phyloP scores from a whole-genome alignment of 768 basidiomycete species.

The Calocera viscosa region DNA sequence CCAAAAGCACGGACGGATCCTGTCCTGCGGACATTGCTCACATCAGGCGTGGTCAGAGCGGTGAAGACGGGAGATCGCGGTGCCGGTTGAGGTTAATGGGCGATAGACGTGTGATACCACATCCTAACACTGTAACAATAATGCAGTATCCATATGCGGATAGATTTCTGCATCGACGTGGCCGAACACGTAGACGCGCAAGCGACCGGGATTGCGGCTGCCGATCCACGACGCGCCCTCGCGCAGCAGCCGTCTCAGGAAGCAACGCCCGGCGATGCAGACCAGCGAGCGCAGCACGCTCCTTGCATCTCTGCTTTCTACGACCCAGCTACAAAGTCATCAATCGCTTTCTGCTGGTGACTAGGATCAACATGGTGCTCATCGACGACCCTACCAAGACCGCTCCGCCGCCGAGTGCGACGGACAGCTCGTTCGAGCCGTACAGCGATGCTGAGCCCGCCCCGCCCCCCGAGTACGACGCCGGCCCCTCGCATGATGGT shows the following conservation, averaged over 20 bases:
- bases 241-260: no score
- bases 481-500: background rate
- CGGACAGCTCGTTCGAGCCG: background rate
- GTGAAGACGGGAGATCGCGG: background rate
- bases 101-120: background rate
- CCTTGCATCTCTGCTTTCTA: no score
- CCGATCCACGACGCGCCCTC: background rate
- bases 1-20: background rate
- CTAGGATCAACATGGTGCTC: background rate
- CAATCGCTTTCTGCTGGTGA: background rate
- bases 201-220: background rate
- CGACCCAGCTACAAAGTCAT: no score
- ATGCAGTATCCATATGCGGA: background rate
- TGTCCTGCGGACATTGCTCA: background rate
- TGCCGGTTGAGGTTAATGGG: background rate
- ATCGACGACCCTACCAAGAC: background rate
- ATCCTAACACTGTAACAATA: background rate
- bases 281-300: no score
- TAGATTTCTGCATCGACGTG: background rate
- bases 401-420: background rate
- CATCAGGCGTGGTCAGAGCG: background rate
- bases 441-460: background rate
- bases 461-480: background rate
- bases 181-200: background rate
- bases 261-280: no score